Conservation (phyloP, 805 yeast species). For the Cephaloascus fragrans region DNA sequence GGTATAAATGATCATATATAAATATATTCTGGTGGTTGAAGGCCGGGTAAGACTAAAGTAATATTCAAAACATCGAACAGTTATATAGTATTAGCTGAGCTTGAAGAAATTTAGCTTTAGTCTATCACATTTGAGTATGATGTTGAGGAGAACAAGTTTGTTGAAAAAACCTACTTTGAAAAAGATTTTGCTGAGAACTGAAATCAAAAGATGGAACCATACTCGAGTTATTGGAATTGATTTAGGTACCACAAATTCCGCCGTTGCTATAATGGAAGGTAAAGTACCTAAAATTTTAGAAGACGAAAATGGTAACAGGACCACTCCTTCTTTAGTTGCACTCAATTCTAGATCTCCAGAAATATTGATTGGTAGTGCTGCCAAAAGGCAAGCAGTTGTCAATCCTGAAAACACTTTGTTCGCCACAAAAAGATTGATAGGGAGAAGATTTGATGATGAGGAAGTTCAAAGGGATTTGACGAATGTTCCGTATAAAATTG, state of each 20-base stretch:
- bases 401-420: slow-evolving; percentile 73
- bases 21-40: too few species aligned
- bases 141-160: too few species aligned
- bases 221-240: slow-evolving; percentile 65
- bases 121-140: too few species aligned
- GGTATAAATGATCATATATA: too few species aligned
- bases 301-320: slow-evolving; percentile 69
- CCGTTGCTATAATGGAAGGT: slow-evolving; percentile 69
- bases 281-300: slow-evolving; percentile 57
- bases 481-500: slow-evolving; percentile 55
- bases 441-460: slow-evolving; percentile 55
- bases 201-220: not conserved
- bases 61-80: too few species aligned
- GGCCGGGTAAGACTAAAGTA: too few species aligned
- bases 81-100: too few species aligned
- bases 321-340: slow-evolving; percentile 76
- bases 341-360: slow-evolving; percentile 34
- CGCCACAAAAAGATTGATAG: slow-evolving; percentile 77
- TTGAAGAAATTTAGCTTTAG: too few species aligned
- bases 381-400: slow-evolving; percentile 68
- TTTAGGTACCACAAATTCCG: slow-evolving; percentile 80
- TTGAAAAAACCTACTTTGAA: too few species aligned
- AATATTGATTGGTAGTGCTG: slow-evolving; percentile 55
- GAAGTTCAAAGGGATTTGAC: slow-evolving; percentile 63
- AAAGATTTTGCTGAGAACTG: too few species aligned